Base-by-base conservation (phyloP, 2,329 filamentous ascomycete genomes). In the Fusarium hostae region DNA sequence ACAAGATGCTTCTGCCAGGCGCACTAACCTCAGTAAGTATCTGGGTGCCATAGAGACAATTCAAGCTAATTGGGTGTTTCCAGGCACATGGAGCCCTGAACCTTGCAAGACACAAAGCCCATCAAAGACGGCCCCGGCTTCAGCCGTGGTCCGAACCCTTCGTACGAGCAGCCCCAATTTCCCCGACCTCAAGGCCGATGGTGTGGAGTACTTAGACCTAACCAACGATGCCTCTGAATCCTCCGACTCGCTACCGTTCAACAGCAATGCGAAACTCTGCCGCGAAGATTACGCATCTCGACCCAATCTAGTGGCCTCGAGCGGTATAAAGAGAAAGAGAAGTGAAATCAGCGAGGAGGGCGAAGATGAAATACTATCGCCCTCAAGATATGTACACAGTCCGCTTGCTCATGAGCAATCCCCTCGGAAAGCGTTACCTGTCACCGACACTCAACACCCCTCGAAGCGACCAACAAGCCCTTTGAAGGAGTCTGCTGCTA, bases 241-340 rank as follows among this genome's bases (percentile, higher is more conserved):
- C 13, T 79, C 79, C 34, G 80, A 80, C 32, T 81, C 81, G 3
- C 64, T 79, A 24, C 73, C 76, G 3, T 81, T 82, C 41, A 80
- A 77, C 13, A 79, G 82, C 3, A 80, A 82, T 44, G 76, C 79
- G 3, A 82, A 78, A 56, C 47, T 85, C 15, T 86, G 84, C 85
- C 80, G 80, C 5, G 83, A 85, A 47, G 82, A 82, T 20, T 80
- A 79, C 69, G 81, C 81, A 26, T 72, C 76, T 22, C 81, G 83
- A 52, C 81, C 82, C 2, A 80, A 82, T 24, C 81, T 82, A 9
- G 55, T 77, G 12, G 68, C 80, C 3, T 83, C 78, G 45, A 81
- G 81, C 51, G 80, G 80, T 22, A 87, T 84, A 77, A 89, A 88
- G 77, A 79, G 86, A 66, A 88, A 88, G 75, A 87, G 85, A 66